Evolutionary conservation across 2,329 filamentous ascomycete species (phyloP).

Genomic region (Xylariomycetidae sp.): DNA sequence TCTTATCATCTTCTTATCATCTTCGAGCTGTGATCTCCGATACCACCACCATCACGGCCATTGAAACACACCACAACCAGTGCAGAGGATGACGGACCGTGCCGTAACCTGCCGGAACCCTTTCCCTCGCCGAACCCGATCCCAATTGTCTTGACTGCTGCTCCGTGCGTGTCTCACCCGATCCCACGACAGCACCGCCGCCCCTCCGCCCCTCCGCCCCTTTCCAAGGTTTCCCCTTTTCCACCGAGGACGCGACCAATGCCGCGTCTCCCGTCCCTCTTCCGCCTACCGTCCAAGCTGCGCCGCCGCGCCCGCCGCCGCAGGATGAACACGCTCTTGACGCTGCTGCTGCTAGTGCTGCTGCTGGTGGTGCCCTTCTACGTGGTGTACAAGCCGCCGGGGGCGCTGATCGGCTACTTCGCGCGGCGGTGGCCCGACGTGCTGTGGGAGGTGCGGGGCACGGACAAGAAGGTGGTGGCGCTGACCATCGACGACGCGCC

Average conservation of each 20-base stretch:
- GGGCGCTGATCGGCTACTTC: conserved; percentile 63
- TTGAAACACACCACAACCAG: too few species aligned
- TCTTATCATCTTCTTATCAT: too few species aligned
- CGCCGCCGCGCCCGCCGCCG: conserved; percentile 52
- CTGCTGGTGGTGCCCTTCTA: conserved; percentile 46
- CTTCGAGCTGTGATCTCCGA: too few species aligned
- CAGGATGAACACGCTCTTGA: conserved; percentile 49
- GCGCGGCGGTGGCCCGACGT: conserved; percentile 69
- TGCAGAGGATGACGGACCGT: too few species aligned
- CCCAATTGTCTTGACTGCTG: too few species aligned
- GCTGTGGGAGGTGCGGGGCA: conserved; percentile 59
- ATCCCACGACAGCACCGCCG: too few species aligned
- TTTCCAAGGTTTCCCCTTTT: too few species aligned
- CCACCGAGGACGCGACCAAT: too few species aligned
- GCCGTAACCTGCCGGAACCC: too few species aligned
- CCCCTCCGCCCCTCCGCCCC: conserved; percentile 1
- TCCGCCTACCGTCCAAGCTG: conserved; percentile 50
- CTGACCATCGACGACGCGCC: conserved; percentile 86
- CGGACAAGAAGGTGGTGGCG: conserved; percentile 61
- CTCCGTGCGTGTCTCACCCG: too few species aligned
- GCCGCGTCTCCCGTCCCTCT: conserved; percentile 35
- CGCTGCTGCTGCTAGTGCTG: conserved; percentile 33
- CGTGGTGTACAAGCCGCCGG: conserved; percentile 74
- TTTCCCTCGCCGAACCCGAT: too few species aligned
- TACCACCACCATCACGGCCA: too few species aligned